phyloP scores from a whole-genome alignment of 78 protist species.

The Chrysochromulina tobinii region DNA sequence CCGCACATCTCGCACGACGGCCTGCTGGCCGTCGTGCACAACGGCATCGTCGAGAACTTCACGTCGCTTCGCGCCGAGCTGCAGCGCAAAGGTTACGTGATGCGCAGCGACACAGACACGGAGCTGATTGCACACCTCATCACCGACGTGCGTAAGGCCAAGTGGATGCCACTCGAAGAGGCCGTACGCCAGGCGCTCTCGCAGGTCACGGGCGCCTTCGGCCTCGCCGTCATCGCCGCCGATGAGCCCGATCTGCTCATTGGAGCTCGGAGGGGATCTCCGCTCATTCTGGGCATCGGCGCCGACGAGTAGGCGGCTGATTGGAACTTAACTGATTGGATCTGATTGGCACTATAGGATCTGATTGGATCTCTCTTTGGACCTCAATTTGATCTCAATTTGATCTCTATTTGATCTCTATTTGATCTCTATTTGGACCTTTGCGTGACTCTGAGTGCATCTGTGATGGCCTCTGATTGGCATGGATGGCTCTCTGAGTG shows the following conservation, averaged over 20 bases:
- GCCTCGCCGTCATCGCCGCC: slow-evolving; percentile 56
- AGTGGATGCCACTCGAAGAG: slow-evolving; percentile 56
- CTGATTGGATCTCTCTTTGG: too few species aligned
- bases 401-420: too few species aligned
- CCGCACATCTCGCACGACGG: slow-evolving; percentile 59
- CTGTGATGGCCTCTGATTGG: too few species aligned
- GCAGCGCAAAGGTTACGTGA: slow-evolving; percentile 48
- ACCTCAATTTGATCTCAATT: too few species aligned
- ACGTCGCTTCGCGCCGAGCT: slow-evolving; percentile 30
- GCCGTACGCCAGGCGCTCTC: slow-evolving; percentile 71
- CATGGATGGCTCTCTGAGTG: too few species aligned
- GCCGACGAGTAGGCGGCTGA: background rate
- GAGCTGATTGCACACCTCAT: slow-evolving; percentile 70
- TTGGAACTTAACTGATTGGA: too few species aligned
- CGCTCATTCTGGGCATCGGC: slow-evolving; percentile 72
- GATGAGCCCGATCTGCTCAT: slow-evolving; percentile 65
- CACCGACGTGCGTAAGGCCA: slow-evolving; percentile 2
- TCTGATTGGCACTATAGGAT: too few species aligned
- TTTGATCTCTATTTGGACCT: too few species aligned
- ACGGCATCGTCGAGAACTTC: slow-evolving; percentile 88
- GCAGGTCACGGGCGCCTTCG: slow-evolving; percentile 71
- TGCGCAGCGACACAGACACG: slow-evolving; percentile 90
- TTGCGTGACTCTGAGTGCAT: too few species aligned
- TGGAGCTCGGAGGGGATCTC: slow-evolving; percentile 73
- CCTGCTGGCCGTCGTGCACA: slow-evolving; percentile 77